Base-by-base conservation (phyloP, 1,139 yeast genomes). In the Spencermartinsiella ligniputridi region DNA sequence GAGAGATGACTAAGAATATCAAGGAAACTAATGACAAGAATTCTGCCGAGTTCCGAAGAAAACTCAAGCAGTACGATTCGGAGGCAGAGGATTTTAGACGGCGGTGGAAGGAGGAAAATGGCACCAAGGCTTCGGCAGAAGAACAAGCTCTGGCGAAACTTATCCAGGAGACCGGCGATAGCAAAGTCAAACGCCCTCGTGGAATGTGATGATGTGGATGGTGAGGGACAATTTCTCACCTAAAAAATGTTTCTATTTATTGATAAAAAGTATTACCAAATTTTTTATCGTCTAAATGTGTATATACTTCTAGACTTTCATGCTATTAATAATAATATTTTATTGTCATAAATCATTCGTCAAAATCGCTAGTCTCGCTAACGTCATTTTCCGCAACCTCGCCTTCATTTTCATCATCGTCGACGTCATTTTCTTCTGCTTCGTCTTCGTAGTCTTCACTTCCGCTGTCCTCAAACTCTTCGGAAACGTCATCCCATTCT, bases 401-500 rank as follows among this genome's bases (percentile, higher is more conserved):
- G 18, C 47, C 50, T 22, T 48, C 53, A 27, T 47, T 51, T 19
- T 43, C 52, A 33, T 45, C 49, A 3, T 48, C 52, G 13, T 44
- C 46, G 3, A 19, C 44, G 12, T 47, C 49, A 6, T 42, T 46
- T 4, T 50, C 52, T 3, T 42, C 47, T 4, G 51, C 53, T 4
- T 40, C 48, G n/a, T 61, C 67, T 16, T 58, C 66, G 18, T 62
- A 68, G 3, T 63, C 69, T 11, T 56, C 62, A 27, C 64, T 64
- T 16, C 62, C 65, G 15, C 58, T 63, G 18, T 82, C 89, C 5
- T 27, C 32, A 35, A 79, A 86, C 48, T 81, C 83, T 38, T 82
- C 88, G 19, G 74, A 68, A 11, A 72, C 76, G 41, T 81, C 88
- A 38, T 77, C 80, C 98, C 98, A 92, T 57, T 89, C 95, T 22